Evolutionary conservation across 495 filamentous ascomycete species (phyloP).

Genomic region (Talaromyces borbonicus): DNA sequence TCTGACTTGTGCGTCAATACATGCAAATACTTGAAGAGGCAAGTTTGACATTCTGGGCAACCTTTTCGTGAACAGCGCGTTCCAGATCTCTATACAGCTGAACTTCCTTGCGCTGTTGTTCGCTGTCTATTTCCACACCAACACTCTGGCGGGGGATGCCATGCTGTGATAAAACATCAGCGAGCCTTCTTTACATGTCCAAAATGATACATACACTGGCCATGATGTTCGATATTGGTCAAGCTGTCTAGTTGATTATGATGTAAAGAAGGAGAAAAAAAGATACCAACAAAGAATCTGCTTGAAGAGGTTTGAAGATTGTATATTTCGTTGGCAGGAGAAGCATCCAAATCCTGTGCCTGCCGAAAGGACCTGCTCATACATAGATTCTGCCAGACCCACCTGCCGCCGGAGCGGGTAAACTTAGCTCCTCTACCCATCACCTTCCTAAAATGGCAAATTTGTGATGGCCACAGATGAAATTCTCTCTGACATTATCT

Average conservation of each 20-base stretch:
- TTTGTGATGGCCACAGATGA: background rate
- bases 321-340: too few species aligned
- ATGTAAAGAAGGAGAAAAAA: too few species aligned
- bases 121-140: conserved; percentile 52
- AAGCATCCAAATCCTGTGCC: background rate
- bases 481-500: too few species aligned
- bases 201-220: conserved; percentile 34
- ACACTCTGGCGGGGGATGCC: conserved; percentile 58
- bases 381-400: background rate
- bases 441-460: conserved; percentile 7
- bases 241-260: too few species aligned
- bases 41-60: conserved; percentile 17
- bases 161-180: conserved; percentile 46
- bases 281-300: background rate
- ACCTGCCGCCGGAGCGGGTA: conserved; percentile 3
- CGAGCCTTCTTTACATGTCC: background rate
- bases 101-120: conserved; percentile 68
- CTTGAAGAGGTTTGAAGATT: background rate
- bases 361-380: background rate
- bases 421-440: too few species aligned
- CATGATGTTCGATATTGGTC: conserved; percentile 22
- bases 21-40: background rate
- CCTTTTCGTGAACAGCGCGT: conserved; percentile 50
- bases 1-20: conserved; percentile 22
- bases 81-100: conserved; percentile 65